A percentile compares a stretch with the other conserved stretches of the same genome.
Evolutionary conservation across 768 basidiomycete genomes (phyloP).

Genomic region (Pleurotus tuoliensis): DNA sequence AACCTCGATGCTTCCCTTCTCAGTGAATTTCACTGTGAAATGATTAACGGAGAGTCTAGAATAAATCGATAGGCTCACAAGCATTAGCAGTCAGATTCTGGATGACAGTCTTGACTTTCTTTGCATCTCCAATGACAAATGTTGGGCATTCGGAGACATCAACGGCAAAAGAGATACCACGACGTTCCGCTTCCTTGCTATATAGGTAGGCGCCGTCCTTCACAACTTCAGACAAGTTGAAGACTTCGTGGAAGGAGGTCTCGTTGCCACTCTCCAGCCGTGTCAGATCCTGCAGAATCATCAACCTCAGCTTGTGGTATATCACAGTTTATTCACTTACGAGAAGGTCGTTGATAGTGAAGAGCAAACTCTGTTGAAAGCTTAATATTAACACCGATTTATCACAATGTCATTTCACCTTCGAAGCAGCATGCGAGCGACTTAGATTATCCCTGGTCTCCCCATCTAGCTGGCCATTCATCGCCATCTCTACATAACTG

Average conservation of each 20-base stretch:
- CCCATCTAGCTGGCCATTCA: constrained; percentile 66
- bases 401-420: constrained; percentile 30
- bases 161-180: constrained; percentile 55
- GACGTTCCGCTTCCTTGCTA: constrained; percentile 58
- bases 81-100: constrained; percentile 78
- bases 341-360: constrained; percentile 81
- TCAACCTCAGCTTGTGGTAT: background rate
- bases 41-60: background rate
- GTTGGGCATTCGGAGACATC: constrained; percentile 51
- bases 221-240: constrained; percentile 59
- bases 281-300: constrained; percentile 55
- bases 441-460: constrained; percentile 75
- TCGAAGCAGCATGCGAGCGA: constrained; percentile 72
- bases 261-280: constrained; percentile 72
- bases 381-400: background rate
- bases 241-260: constrained; percentile 73
- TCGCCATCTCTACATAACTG: constrained; percentile 76
- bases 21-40: constrained; percentile 68
- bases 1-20: constrained; percentile 55
- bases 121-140: constrained; percentile 66
- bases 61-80: constrained; percentile 31
- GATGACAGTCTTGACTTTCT: constrained; percentile 72
- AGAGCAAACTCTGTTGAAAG: constrained; percentile 53
- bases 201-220: constrained; percentile 62
- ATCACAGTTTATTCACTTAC: constrained; percentile 22